Conservation (phyloP, 257 asterid species). For the Ilex asprella region DNA sequence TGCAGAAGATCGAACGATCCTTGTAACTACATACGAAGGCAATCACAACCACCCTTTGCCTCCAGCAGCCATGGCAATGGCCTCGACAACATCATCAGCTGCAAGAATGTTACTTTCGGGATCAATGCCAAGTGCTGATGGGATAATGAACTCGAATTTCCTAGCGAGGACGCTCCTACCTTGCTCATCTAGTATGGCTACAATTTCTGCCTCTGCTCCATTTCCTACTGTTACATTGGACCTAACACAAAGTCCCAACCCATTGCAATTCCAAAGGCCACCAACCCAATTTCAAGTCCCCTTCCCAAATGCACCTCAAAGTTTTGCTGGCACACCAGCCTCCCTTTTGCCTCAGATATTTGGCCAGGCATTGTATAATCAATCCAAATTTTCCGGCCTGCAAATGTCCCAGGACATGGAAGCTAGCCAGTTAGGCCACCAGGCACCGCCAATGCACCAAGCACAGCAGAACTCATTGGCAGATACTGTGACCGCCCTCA, state of each 20-base stretch:
- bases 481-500: constrained; percentile 52
- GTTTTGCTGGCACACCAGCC: constrained; percentile 27
- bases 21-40: constrained; percentile 88
- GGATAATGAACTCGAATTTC: constrained; percentile 67
- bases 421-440: constrained; percentile 13
- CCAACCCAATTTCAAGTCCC: constrained; percentile 46
- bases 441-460: constrained; percentile 22
- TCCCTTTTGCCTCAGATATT: constrained; percentile 64
- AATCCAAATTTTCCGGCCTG: constrained; percentile 64
- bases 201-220: constrained; percentile 91
- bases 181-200: constrained; percentile 81
- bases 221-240: constrained; percentile 89
- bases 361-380: constrained; percentile 64
- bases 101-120: constrained; percentile 86
- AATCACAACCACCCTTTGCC: constrained; percentile 92
- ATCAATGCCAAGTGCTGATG: constrained; percentile 83
- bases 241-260: constrained; percentile 72
- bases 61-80: constrained; percentile 97
- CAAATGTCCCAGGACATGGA: constrained; percentile 65
- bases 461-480: constrained; percentile 44
- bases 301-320: constrained; percentile 38
- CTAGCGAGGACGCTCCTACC: constrained; percentile 76
- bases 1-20: constrained; percentile 63
- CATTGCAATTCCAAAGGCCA: constrained; percentile 36
- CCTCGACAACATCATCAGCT: constrained; percentile 84